These are phyloP conservation scores for Clausena lansium DNA, from an alignment of 345 rosid genomes.

Conservation along the genomic window DNA sequence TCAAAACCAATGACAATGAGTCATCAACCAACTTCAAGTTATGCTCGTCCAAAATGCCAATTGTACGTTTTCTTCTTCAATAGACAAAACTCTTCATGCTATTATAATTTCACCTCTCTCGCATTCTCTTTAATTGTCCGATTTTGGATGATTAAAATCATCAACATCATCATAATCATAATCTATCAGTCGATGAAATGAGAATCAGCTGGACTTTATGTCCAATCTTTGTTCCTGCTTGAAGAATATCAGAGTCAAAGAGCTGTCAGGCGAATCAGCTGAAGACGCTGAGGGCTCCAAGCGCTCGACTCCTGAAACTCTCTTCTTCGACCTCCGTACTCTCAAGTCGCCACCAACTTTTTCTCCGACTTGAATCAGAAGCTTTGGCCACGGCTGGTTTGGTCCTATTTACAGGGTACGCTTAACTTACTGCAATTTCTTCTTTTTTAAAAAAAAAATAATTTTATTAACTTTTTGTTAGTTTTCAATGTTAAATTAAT, in stretches of 20 bases:
- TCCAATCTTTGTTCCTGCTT: constrained; percentile 31
- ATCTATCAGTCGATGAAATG: constrained; percentile 15
- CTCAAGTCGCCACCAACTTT: constrained; percentile 71
- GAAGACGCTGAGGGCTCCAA: constrained; percentile 20
- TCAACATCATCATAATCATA: background rate
- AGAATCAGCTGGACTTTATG: constrained; percentile 33
- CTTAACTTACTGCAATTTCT: too few relatives aligned
- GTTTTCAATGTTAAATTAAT: background rate
- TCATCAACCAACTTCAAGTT: background rate
- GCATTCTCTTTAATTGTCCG: constrained; percentile 5
- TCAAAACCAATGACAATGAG: background rate
- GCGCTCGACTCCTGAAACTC: constrained; percentile 33
- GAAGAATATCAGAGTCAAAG: constrained; percentile 12
- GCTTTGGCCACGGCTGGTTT: constrained; percentile 91
- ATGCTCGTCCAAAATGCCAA: too few relatives aligned
- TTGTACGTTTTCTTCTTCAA: background rate
- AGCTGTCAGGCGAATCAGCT: constrained; percentile 10
- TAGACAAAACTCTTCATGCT: background rate
- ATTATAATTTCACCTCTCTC: background rate
- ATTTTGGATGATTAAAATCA: background rate
- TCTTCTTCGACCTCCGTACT: constrained; percentile 58
- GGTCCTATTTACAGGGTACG: constrained; percentile 86
- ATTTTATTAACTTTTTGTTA: too few relatives aligned
- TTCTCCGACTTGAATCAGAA: constrained; percentile 72
- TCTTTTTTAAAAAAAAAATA: too few relatives aligned